Conservation (phyloP, 768 basidiomycete species). For the Pseudohyphozyma bogoriensis region DNA sequence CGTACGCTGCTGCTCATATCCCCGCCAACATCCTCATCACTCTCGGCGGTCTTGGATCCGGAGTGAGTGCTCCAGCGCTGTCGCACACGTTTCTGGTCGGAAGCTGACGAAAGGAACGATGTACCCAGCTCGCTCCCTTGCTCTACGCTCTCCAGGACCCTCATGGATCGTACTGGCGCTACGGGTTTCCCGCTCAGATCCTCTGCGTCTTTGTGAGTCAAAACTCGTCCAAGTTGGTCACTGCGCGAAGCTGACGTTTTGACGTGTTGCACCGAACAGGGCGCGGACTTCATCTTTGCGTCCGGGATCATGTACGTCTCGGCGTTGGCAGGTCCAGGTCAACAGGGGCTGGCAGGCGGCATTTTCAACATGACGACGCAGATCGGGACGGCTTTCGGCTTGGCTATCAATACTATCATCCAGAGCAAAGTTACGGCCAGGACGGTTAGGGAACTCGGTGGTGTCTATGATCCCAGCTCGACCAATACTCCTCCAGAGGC, state of each 20-base stretch:
- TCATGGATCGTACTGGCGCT: constrained; percentile 11
- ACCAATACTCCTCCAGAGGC: no score
- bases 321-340: constrained; percentile 3
- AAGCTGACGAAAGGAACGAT: no score
- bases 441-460: neutral
- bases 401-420: constrained; percentile 8
- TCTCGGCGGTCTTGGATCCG: constrained; percentile 34
- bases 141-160: constrained; percentile 18
- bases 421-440: constrained; percentile 1
- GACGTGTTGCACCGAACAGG: no score
- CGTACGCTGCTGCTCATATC: constrained; percentile 31
- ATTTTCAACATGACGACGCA: constrained; percentile 16
- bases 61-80: no score
- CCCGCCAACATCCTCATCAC: constrained; percentile 35
- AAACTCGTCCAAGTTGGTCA: no score
- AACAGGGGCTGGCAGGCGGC: constrained; percentile 9
- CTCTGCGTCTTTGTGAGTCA: neutral
- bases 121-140: constrained; percentile 17
- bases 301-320: constrained; percentile 14
- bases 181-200: constrained; percentile 21
- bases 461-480: constrained; percentile 6
- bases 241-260: no score
- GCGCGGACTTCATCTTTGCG: constrained; percentile 12
- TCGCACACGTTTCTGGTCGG: neutral
- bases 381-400: constrained; percentile 1